Conservation (phyloP, 2,329 filamentous ascomycete species). For the Corynespora cassiicola region DNA sequence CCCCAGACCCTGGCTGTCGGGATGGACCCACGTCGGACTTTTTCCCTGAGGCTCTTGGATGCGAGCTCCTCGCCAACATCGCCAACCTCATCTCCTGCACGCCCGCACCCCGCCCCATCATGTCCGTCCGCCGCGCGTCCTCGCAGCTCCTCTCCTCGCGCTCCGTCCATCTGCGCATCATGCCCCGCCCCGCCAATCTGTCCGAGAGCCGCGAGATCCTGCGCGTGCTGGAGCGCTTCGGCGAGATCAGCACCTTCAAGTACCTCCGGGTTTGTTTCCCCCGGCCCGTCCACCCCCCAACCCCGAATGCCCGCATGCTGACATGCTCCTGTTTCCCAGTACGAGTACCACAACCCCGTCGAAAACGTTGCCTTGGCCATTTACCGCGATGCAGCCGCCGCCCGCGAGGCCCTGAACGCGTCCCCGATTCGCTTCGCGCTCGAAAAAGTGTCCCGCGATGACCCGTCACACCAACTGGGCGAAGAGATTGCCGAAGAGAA, state of each 20-base stretch:
- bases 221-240: slow-evolving; percentile 55
- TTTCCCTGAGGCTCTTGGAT: slow-evolving; percentile 11
- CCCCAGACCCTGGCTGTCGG: slow-evolving; percentile 22
- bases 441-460: slow-evolving; percentile 30
- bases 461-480: slow-evolving; percentile 1
- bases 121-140: slow-evolving; percentile 35
- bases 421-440: slow-evolving; percentile 57
- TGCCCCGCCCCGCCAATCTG: slow-evolving; percentile 54
- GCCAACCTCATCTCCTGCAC: slow-evolving; percentile 7
- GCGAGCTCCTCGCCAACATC: slow-evolving; percentile 2
- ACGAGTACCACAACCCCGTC: slow-evolving; percentile 51
- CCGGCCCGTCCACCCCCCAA: neutral
- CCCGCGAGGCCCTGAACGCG: slow-evolving; percentile 49
- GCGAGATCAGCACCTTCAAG: slow-evolving; percentile 56
- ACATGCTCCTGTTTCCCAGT: slow-evolving; percentile 43
- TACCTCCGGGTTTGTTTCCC: slow-evolving; percentile 46
- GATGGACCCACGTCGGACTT: slow-evolving; percentile 27
- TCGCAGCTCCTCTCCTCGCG: slow-evolving; percentile 41
- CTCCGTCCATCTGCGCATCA: slow-evolving; percentile 55
- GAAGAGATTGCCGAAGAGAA: slow-evolving; percentile 20
- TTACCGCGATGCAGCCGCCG: slow-evolving; percentile 50
- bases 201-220: slow-evolving; percentile 58
- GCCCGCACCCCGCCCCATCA: slow-evolving; percentile 17
- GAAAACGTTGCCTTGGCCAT: slow-evolving; percentile 55
- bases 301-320: too few relatives aligned